Percentiles rank a stretch among this genome's conserved stretches.
Evolutionary conservation across 164 flowering plant species (phyloP).

Genomic region (Sedum album): DNA sequence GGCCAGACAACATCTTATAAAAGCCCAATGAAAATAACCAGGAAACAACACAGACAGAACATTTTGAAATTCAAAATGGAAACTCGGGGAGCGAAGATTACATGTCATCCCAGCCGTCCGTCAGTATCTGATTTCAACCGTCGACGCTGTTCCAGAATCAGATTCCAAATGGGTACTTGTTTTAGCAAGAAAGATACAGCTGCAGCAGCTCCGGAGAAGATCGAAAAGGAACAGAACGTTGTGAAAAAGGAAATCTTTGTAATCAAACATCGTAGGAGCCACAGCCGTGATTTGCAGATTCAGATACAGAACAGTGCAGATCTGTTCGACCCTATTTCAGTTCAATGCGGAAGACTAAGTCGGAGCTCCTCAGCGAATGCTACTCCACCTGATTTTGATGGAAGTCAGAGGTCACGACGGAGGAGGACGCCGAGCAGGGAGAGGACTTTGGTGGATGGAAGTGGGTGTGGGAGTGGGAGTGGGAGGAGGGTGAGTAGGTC

Average conservation of each 20-base stretch:
- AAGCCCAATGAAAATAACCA: no score
- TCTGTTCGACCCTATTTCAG: conserved; percentile 64
- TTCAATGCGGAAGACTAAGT: conserved; percentile 91
- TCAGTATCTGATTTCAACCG: no score
- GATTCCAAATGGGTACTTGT: conserved; percentile 49
- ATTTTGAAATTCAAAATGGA: no score
- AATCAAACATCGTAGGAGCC: conserved; percentile 52
- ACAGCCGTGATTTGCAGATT: conserved; percentile 4
- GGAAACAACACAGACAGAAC: no score
- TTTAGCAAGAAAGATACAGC: conserved; percentile 44
- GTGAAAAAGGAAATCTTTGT: conserved; percentile 55
- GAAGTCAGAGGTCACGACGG: conserved; percentile 26
- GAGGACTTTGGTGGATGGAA: conserved; percentile 18
- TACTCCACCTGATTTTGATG: neutral
- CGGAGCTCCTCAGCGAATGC: conserved; percentile 50
- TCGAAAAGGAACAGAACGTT: conserved; percentile 11
- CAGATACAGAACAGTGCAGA: neutral
- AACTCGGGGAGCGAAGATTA: no score
- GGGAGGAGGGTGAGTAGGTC: conserved; percentile 75
- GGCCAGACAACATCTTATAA: no score
- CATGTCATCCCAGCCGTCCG: neutral
- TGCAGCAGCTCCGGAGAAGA: neutral
- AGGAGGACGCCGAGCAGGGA: conserved; percentile 82
- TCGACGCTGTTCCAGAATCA: neutral
- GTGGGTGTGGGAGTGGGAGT: conserved; percentile 23